A percentile compares a stretch with the other conserved stretches of the same genome.
These are phyloP conservation scores for Ceratocystis harringtonii DNA, from an alignment of 2,329 filamentous ascomycete species.

Conservation along the genomic window DNA sequence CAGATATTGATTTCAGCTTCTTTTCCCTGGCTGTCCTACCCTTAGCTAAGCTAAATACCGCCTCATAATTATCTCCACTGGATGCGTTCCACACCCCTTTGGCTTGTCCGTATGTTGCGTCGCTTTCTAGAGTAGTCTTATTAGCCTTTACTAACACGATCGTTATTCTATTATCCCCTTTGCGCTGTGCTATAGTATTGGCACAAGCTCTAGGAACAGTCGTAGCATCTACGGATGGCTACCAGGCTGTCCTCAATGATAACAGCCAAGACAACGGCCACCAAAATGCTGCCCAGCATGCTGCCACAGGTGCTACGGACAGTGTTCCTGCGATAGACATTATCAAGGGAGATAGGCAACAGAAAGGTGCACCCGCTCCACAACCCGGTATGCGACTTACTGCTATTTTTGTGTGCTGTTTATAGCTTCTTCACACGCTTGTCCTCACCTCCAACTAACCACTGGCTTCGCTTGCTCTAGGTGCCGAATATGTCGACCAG, in stretches of 20 bases:
- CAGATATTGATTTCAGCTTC: not conserved
- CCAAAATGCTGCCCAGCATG: not conserved
- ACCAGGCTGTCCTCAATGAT: slow-evolving; percentile 5
- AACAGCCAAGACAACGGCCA: not conserved
- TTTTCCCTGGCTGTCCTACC: not conserved
- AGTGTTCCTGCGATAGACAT: not conserved
- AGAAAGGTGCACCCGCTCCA: not conserved
- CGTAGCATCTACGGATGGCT: not conserved
- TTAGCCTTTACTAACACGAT: not conserved
- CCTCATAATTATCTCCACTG: not conserved
- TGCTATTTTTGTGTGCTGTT: not conserved
- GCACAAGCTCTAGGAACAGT: not conserved
- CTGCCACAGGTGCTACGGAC: not conserved
- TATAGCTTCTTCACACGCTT: not conserved
- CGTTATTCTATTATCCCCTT: too few relatives aligned
- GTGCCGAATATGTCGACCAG: slow-evolving; percentile 12
- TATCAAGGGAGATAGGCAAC: not conserved
- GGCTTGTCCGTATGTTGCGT: slow-evolving; percentile 8
- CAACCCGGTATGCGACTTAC: not conserved
- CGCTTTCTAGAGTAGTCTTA: not conserved
- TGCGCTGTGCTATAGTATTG: not conserved
- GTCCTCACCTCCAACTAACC: too few relatives aligned
- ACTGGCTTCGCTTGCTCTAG: not conserved
- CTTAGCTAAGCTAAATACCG: not conserved
- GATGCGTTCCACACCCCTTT: slow-evolving; percentile 9